These are phyloP conservation scores for Pouteria glomerata DNA, from an alignment of 148 eudicot species.

Conservation along the genomic window DNA sequence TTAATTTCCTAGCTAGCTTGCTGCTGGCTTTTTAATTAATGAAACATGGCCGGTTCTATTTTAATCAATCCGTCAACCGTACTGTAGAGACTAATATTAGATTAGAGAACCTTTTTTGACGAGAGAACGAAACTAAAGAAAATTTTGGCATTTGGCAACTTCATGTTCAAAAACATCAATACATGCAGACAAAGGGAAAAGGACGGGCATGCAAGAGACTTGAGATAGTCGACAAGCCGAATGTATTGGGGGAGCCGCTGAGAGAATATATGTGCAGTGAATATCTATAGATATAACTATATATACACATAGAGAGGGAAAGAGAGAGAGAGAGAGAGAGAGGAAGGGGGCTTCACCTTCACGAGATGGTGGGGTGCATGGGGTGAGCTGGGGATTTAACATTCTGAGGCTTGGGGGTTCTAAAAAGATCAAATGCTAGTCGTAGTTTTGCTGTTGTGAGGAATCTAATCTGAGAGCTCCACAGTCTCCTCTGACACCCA, in stretches of 20 bases:
- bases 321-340: background rate
- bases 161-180: background rate
- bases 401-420: background rate
- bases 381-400: background rate
- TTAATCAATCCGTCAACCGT: no score
- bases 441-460: background rate
- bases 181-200: background rate
- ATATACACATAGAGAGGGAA: no score
- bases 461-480: conserved; percentile 1
- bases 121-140: no score
- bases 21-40: no score
- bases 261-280: background rate
- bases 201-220: background rate
- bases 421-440: background rate
- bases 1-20: no score
- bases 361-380: no score
- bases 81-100: no score
- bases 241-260: conserved; percentile 1
- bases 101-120: no score
- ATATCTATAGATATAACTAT: no score
- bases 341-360: background rate
- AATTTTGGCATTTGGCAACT: no score
- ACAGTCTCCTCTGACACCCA: background rate
- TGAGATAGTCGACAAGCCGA: conserved; percentile 1
- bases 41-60: no score